Percentiles rank a stretch among this genome's conserved stretches.
Evolutionary conservation across 768 basidiomycete species (phyloP).

Genomic region (Boletus huronensis): DNA sequence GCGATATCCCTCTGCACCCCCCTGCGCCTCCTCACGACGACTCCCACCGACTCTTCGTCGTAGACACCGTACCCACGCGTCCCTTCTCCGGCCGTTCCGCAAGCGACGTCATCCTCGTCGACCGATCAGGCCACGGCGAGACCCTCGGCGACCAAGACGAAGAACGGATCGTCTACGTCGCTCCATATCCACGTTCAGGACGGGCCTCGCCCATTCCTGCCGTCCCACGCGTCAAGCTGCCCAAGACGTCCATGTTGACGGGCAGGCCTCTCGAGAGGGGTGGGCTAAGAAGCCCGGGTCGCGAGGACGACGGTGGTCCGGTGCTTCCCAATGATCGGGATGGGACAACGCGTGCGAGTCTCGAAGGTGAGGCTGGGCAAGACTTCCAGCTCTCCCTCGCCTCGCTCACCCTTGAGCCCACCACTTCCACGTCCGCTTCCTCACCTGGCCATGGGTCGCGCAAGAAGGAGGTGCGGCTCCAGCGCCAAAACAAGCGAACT

Average conservation of each 20-base stretch:
- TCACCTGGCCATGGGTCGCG: slow-evolving; percentile 21
- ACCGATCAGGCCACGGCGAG: slow-evolving; percentile 15
- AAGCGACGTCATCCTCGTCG: slow-evolving; percentile 24
- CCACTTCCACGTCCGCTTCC: neutral
- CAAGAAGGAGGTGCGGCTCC: slow-evolving; percentile 10
- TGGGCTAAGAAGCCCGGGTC: slow-evolving; percentile 5
- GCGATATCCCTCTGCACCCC: neutral
- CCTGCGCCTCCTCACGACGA: neutral
- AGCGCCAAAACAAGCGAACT: slow-evolving; percentile 7
- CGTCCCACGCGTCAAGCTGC: slow-evolving; percentile 15
- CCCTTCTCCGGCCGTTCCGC: slow-evolving; percentile 2
- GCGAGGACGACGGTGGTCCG: slow-evolving; percentile 5
- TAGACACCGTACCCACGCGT: slow-evolving; percentile 39
- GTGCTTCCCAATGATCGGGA: neutral
- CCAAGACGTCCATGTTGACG: slow-evolving; percentile 26
- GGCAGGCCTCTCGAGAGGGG: neutral
- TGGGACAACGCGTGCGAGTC: no score
- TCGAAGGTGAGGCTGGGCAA: neutral
- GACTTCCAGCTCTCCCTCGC: slow-evolving; percentile 25
- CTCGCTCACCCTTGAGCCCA: slow-evolving; percentile 21
- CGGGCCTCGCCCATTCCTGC: slow-evolving; percentile 12
- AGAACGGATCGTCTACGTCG: slow-evolving; percentile 74
- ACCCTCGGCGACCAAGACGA: slow-evolving; percentile 21
- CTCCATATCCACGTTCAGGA: slow-evolving; percentile 58
- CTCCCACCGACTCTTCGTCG: slow-evolving; percentile 24